Base-by-base conservation (phyloP, 2,329 filamentous ascomycete genomes). In the Aspergillus sp. region DNA sequence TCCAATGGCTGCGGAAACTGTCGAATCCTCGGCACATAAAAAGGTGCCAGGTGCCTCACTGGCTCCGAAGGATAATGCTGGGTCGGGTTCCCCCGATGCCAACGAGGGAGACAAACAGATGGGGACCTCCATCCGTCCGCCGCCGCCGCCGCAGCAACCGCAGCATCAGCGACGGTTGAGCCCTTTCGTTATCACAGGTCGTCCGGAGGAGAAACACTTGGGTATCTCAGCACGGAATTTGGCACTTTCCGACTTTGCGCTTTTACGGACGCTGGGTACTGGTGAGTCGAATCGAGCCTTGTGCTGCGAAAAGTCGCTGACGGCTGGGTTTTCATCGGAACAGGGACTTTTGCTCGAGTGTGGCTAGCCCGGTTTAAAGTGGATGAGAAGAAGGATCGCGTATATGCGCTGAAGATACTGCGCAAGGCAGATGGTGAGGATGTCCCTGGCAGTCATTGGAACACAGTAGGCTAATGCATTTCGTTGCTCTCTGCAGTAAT, bases 281-380 rank as follows among this genome's bases (percentile, higher is more conserved):
- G 73, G 73, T 74, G 54, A 57, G 61, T 47, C 51, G 8, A 30
- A 44, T 40, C 6, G 30, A 32, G 19, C 19, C 19, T 36, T 30
- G n/a, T n/a, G 10, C 34, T n/a, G 34, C 34, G n/a, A 19, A 19
- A 19, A 19, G n/a, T 36, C 34, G n/a, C 51, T 60, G 47, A 55
- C 49, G 43, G 39, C 19, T 41, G 43, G 38, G 40, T 51, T 44
- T 53, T 48, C 36, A 50, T 44, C 39, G 35, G 41, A 45, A n/a
- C 53, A 75, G 73, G 73, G 45, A 76, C 73, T 26, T 76, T 76
- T 58, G 73, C 73, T 42, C 68, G 73, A 45, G 73, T 76, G 46
- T 75, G 73, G 73, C 65, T 76, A 28, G 66, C 68, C 41, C 66
- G 66, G 45, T 57, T 73, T 41, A 69, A 68, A 47, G 42, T 10